phyloP scores from a whole-genome alignment of 768 basidiomycete species.

The Leccinum ochraceum region DNA sequence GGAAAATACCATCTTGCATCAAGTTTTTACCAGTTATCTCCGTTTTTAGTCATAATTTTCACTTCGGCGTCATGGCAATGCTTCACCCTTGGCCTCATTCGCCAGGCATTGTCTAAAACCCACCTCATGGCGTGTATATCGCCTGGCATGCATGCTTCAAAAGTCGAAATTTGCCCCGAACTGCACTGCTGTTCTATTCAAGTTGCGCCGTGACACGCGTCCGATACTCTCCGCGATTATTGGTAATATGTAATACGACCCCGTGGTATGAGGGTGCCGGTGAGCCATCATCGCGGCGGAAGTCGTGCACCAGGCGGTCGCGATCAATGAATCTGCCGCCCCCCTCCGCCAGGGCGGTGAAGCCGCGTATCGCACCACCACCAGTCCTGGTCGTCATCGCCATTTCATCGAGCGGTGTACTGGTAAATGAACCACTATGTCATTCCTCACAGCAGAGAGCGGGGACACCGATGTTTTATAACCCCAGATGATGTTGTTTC shows the following conservation, averaged over 20 bases:
- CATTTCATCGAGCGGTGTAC: conserved; percentile 22
- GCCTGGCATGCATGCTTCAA: conserved; percentile 27
- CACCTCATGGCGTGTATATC: conserved; percentile 24
- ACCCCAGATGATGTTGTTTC: conserved; percentile 12
- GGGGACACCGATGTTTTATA: conserved; percentile 24
- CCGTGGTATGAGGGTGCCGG: conserved; percentile 19
- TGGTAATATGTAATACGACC: conserved; percentile 30
- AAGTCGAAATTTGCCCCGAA: conserved; percentile 14
- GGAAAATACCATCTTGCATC: conserved; percentile 8
- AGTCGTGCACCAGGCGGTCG: conserved; percentile 17
- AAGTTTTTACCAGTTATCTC: conserved; percentile 13
- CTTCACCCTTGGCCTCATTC: conserved; percentile 21
- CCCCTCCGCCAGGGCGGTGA: conserved; percentile 25
- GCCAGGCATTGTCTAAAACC: conserved; percentile 18
- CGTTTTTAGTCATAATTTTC: conserved; percentile 1
- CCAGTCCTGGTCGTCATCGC: conserved; percentile 26
- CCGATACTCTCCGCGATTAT: conserved; percentile 22
- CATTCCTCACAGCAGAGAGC: conserved; percentile 17
- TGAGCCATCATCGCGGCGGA: conserved; percentile 25
- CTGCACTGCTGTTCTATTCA: conserved; percentile 18
- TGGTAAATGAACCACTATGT: conserved; percentile 22
- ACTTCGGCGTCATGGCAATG: conserved; percentile 20
- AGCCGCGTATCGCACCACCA: conserved; percentile 24
- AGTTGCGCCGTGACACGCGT: conserved; percentile 28
- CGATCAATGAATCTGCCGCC: conserved; percentile 24